Conservation (phyloP, 2,329 filamentous ascomycete species). For the Alternaria postmessia region DNA sequence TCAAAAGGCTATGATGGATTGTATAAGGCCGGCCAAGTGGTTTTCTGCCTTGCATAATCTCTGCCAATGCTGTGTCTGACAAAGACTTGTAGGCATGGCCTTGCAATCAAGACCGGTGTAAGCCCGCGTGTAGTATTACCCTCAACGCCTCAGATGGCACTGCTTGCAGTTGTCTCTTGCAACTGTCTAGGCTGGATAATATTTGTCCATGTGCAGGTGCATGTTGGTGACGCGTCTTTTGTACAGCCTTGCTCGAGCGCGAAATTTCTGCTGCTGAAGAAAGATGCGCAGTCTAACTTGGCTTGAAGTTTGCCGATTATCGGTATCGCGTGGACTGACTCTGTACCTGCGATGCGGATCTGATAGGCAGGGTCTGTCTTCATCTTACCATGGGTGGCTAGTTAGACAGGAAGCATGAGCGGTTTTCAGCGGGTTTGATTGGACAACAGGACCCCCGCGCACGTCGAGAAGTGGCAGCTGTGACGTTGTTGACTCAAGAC, state of each 20-base stretch:
- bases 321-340: background rate
- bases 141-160: background rate
- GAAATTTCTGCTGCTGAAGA: background rate
- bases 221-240: slow-evolving; percentile 13
- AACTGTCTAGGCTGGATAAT: background rate
- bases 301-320: slow-evolving; percentile 6
- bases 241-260: background rate
- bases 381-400: slow-evolving; percentile 3
- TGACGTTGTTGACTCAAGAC: slow-evolving; percentile 22
- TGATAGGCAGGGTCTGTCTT: slow-evolving; percentile 1
- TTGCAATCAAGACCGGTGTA: slow-evolving; percentile 2
- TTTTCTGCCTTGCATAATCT: slow-evolving; percentile 2
- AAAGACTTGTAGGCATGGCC: slow-evolving; percentile 1
- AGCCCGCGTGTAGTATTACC: slow-evolving; percentile 8
- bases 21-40: slow-evolving; percentile 15
- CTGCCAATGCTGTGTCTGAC: slow-evolving; percentile 6
- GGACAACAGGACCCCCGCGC: slow-evolving; percentile 17
- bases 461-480: slow-evolving; percentile 21
- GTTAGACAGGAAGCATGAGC: slow-evolving; percentile 5
- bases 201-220: background rate
- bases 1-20: background rate
- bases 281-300: slow-evolving; percentile 12
- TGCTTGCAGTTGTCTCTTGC: background rate
- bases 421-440: slow-evolving; percentile 5
- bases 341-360: slow-evolving; percentile 1